Conservation (phyloP, 2,329 filamentous ascomycete species). For the Hymenoscyphus repandus region DNA sequence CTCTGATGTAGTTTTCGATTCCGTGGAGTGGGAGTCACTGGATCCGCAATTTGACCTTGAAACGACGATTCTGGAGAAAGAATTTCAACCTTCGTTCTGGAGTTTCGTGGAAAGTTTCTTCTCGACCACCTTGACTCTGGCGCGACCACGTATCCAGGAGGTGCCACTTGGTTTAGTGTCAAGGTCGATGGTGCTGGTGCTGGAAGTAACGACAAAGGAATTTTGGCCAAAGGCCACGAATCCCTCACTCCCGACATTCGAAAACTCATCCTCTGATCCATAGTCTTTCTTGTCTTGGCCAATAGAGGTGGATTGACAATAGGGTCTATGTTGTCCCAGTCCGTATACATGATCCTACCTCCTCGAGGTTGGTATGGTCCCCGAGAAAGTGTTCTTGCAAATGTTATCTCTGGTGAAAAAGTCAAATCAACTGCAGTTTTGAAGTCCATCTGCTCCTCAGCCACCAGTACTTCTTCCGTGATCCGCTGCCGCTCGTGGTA, state of each 20-base stretch:
- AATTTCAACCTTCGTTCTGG: conserved; percentile 2
- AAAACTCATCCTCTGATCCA: conserved; percentile 12
- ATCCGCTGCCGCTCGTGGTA: conserved; percentile 2
- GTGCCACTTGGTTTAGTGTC: conserved; percentile 20
- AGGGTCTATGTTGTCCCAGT: conserved; percentile 6
- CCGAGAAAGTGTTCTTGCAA: conserved; percentile 6
- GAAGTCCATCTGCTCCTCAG: conserved; percentile 23
- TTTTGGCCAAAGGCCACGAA: conserved; percentile 26
- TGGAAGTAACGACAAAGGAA: conserved; percentile 14
- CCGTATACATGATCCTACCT: neutral
- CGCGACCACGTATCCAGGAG: conserved; percentile 23
- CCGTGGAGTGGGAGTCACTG: neutral
- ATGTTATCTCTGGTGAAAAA: conserved; percentile 7
- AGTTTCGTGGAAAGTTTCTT: conserved; percentile 6
- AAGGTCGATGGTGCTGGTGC: conserved; percentile 19
- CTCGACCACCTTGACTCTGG: conserved; percentile 17
- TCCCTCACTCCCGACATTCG: conserved; percentile 21
- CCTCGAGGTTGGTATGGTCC: conserved; percentile 10
- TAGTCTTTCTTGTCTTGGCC: conserved; percentile 13
- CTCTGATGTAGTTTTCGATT: neutral
- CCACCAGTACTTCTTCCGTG: conserved; percentile 5
- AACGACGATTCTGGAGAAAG: neutral
- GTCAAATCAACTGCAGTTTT: conserved; percentile 12
- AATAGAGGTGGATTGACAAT: conserved; percentile 9
- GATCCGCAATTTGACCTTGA: neutral